Percentiles rank a stretch among this genome's conserved stretches.
Evolutionary conservation across 2,329 filamentous ascomycete genomes (phyloP).

Genomic region (Aureobasidium sp.): DNA sequence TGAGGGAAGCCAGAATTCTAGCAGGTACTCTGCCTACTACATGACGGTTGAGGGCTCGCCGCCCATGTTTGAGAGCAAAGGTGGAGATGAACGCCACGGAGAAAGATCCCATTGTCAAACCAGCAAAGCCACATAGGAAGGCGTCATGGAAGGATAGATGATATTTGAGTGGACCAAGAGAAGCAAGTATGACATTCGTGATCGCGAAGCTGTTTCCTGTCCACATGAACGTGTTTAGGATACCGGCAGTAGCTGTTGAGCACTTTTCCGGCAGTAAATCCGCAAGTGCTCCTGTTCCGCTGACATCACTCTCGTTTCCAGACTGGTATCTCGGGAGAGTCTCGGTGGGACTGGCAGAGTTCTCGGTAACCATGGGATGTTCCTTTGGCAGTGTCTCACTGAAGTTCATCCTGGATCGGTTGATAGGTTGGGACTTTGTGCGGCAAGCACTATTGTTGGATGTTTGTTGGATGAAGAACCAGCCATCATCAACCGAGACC

Average conservation of each 20-base stretch:
- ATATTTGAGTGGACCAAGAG: not conserved
- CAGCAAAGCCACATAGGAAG: not conserved
- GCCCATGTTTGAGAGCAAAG: not conserved
- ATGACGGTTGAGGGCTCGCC: not conserved
- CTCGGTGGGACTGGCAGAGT: no score
- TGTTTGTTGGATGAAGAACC: not conserved
- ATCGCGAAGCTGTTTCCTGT: not conserved
- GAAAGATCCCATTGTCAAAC: not conserved
- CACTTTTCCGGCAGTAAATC: not conserved
- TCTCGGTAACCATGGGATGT: no score
- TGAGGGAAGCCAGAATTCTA: not conserved
- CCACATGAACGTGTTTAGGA: not conserved
- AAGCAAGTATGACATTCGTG: not conserved
- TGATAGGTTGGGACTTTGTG: no score
- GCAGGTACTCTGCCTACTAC: not conserved
- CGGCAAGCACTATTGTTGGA: not conserved
- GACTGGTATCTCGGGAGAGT: no score
- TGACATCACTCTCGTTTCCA: no score
- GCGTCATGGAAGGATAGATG: not conserved
- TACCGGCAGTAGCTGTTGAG: not conserved
- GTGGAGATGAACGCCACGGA: not conserved
- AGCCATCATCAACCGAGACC: no score
- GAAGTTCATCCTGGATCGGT: no score
- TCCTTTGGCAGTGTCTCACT: no score
- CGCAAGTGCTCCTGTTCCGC: not conserved